Evolutionary conservation across 768 basidiomycete species (phyloP).

Genomic region (Termitomyces sp.): DNA sequence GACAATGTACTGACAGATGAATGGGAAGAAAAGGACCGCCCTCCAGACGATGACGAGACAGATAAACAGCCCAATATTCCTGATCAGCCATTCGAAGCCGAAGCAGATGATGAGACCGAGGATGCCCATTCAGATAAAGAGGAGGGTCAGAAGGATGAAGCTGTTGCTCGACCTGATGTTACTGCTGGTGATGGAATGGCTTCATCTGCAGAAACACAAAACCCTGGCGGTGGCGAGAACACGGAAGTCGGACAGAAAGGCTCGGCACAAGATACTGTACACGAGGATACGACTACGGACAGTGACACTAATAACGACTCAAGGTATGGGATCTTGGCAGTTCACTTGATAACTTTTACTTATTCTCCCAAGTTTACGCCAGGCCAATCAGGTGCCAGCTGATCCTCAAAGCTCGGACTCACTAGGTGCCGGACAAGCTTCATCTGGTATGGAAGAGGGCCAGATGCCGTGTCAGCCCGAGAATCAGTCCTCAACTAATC

Average conservation of each 20-base stretch:
- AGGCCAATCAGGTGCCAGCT: conserved; percentile 13
- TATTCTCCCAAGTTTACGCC: conserved; percentile 11
- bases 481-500: conserved; percentile 37
- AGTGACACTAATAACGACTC: conserved; percentile 23
- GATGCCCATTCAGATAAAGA: conserved; percentile 25
- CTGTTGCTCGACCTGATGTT: conserved; percentile 37
- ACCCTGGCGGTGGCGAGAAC: conserved; percentile 23
- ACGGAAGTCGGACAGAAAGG: conserved; percentile 26
- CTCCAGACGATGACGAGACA: conserved; percentile 19
- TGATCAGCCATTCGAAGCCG: conserved; percentile 17
- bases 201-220: conserved; percentile 23
- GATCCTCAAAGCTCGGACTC: conserved; percentile 16
- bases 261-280: conserved; percentile 20
- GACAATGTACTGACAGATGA: conserved; percentile 16
- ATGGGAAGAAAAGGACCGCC: conserved; percentile 15
- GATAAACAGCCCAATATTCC: conserved; percentile 20
- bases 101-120: conserved; percentile 15
- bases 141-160: conserved; percentile 24
- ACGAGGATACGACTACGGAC: conserved; percentile 22
- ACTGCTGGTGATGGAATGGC: conserved; percentile 34
- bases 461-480: conserved; percentile 33
- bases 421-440: conserved; percentile 25
- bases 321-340: conserved; percentile 21
- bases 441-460: conserved; percentile 42
- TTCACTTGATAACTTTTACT: neutral